These are phyloP conservation scores for Tephrocybe rancida DNA, from an alignment of 768 basidiomycete genomes.

Conservation along the genomic window DNA sequence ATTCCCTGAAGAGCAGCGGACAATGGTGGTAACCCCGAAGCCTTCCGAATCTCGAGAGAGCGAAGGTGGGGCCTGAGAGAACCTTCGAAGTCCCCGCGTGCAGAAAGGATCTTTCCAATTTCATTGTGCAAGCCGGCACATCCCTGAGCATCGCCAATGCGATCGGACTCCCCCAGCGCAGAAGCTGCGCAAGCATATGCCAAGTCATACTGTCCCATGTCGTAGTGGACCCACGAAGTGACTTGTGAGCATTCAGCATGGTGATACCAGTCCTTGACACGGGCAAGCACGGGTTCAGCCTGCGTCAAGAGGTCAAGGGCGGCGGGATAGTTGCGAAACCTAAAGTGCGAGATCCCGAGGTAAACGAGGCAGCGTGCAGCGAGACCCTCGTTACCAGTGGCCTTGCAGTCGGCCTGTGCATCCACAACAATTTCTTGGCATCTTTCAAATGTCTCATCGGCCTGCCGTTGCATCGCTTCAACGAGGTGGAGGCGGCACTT, in stretches of 20 bases:
- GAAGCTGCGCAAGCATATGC: not conserved
- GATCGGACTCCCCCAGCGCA: too few species aligned
- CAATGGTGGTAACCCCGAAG: too few species aligned
- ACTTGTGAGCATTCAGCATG: not conserved
- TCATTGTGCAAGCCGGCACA: too few species aligned
- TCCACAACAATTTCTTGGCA: not conserved
- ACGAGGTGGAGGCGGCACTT: not conserved
- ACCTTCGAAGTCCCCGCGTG: too few species aligned
- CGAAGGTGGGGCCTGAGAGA: not conserved
- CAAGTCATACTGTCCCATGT: not conserved
- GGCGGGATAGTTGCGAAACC: not conserved
- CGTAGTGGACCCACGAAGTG: not conserved
- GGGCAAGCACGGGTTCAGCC: not conserved
- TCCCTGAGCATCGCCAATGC: not conserved
- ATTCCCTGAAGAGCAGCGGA: not conserved
- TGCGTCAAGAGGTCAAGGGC: not conserved
- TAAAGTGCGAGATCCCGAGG: not conserved
- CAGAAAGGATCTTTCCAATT: too few species aligned
- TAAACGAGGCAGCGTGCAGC: not conserved
- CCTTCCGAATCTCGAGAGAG: not conserved
- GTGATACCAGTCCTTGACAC: not conserved
- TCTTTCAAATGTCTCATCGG: not conserved
- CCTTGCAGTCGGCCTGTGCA: not conserved
- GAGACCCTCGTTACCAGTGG: not conserved
- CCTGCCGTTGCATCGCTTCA: too few species aligned